phyloP scores from a whole-genome alignment of 1,139 yeast genomes.

The Yamadazyma membranifaciens region DNA sequence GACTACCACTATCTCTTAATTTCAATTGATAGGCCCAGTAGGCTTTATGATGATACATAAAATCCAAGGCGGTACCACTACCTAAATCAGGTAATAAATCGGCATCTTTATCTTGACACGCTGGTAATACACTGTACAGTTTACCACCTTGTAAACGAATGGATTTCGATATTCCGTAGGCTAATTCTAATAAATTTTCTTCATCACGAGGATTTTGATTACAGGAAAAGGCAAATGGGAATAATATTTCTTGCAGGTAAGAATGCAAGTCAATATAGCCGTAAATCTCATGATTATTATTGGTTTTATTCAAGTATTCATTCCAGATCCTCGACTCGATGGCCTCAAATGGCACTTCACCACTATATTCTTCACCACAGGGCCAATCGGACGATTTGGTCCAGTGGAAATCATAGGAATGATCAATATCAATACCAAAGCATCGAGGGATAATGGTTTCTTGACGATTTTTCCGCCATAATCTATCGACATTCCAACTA shows the following conservation, averaged over 20 bases:
- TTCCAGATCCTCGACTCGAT: constrained; percentile 67
- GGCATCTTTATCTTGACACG: constrained; percentile 74
- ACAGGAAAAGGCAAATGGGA: constrained; percentile 83
- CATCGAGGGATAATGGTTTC: constrained; percentile 66
- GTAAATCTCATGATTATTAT: constrained; percentile 57
- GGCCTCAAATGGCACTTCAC: constrained; percentile 75
- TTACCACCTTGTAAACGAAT: constrained; percentile 64
- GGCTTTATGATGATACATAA: constrained; percentile 79
- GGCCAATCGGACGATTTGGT: constrained; percentile 61
- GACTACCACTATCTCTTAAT: constrained; percentile 78
- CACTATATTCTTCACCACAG: constrained; percentile 82
- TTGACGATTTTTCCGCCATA: constrained; percentile 91
- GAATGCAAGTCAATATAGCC: constrained; percentile 85
- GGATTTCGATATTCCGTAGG: constrained; percentile 76
- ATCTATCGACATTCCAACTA: constrained; percentile 75
- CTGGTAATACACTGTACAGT: constrained; percentile 66
- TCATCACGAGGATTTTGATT: constrained; percentile 70
- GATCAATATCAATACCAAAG: constrained; percentile 83
- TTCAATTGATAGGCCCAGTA: constrained; percentile 84
- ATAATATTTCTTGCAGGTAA: constrained; percentile 77
- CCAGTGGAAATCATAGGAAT: constrained; percentile 79
- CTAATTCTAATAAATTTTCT: constrained; percentile 76
- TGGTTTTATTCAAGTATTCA: constrained; percentile 59
- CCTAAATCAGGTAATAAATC: constrained; percentile 74
- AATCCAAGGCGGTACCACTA: constrained; percentile 79